Percentiles rank a stretch among this genome's conserved stretches.
Conservation (phyloP, 2,329 filamentous ascomycete genomes). For the Clonostachys solani region DNA sequence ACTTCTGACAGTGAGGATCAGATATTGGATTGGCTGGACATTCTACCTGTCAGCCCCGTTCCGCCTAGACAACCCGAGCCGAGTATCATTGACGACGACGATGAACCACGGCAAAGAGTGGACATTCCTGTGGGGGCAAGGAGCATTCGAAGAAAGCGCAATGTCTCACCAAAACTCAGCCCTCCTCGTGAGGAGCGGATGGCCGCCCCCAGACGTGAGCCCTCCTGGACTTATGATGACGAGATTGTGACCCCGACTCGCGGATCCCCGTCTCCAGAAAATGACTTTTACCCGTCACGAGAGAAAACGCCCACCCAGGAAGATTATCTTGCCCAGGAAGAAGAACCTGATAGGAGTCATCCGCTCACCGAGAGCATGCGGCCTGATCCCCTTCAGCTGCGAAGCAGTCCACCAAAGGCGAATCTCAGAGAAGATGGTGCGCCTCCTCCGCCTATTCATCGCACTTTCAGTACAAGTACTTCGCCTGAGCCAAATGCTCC, state of each 20-base stretch:
- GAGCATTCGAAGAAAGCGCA: constrained; percentile 13
- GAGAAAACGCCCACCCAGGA: constrained; percentile 29
- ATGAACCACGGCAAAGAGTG: constrained; percentile 9
- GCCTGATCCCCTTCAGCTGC: constrained; percentile 26
- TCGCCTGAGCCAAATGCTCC: constrained; percentile 22
- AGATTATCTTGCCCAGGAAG: constrained; percentile 7
- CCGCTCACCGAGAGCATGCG: constrained; percentile 30
- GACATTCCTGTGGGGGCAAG: constrained; percentile 24
- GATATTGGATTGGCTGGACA: constrained; percentile 80
- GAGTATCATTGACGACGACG: constrained; percentile 21
- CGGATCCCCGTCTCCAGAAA: background rate
- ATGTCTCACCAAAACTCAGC: constrained; percentile 13
- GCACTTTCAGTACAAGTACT: constrained; percentile 29
- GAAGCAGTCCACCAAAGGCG: constrained; percentile 17
- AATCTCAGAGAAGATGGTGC: constrained; percentile 47
- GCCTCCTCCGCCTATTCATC: constrained; percentile 50
- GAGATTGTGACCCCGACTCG: background rate
- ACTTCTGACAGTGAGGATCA: constrained; percentile 72
- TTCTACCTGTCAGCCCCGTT: constrained; percentile 55
- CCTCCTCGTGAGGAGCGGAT: constrained; percentile 5
- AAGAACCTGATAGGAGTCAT: constrained; percentile 14
- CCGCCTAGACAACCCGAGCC: constrained; percentile 36
- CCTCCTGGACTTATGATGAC: constrained; percentile 9
- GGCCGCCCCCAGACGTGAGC: constrained; percentile 21
- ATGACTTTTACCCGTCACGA: background rate